These are phyloP conservation scores for Epichloe festucae DNA, from an alignment of 2,329 filamentous ascomycete genomes.

Conservation along the genomic window DNA sequence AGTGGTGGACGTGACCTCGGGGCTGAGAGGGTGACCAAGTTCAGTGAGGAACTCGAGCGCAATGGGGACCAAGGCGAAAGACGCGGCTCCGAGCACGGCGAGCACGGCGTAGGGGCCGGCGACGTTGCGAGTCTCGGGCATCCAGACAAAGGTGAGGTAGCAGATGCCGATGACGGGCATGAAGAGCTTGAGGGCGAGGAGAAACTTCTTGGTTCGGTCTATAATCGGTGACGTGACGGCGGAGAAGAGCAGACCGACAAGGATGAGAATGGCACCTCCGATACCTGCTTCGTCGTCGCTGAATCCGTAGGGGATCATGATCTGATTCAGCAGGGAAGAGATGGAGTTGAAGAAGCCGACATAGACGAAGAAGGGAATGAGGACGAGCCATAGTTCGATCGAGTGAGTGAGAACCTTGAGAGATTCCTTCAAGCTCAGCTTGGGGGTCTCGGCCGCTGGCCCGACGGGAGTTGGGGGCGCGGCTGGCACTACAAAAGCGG, in stretches of 20 bases:
- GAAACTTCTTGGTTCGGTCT: slow-evolving; percentile 71
- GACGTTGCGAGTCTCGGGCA: slow-evolving; percentile 45
- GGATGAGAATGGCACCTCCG: slow-evolving; percentile 76
- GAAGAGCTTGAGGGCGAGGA: slow-evolving; percentile 57
- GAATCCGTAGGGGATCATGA: slow-evolving; percentile 77
- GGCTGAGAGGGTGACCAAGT: slow-evolving; percentile 73
- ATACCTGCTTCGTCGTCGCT: slow-evolving; percentile 76
- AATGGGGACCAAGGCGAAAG: slow-evolving; percentile 71
- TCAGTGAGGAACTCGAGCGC: slow-evolving; percentile 80
- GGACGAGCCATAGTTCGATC: slow-evolving; percentile 65
- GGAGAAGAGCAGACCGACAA: slow-evolving; percentile 68
- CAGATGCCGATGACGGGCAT: slow-evolving; percentile 60
- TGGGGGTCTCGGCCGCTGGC: slow-evolving; percentile 49
- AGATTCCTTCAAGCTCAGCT: slow-evolving; percentile 38
- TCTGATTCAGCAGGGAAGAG: slow-evolving; percentile 79
- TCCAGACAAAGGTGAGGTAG: slow-evolving; percentile 74
- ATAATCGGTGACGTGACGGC: slow-evolving; percentile 71
- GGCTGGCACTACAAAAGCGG: slow-evolving; percentile 70
- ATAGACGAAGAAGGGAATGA: slow-evolving; percentile 71
- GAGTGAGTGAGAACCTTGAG: slow-evolving; percentile 39
- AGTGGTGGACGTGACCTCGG: slow-evolving; percentile 71
- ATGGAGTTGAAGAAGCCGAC: slow-evolving; percentile 90
- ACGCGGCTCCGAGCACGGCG: slow-evolving; percentile 63
- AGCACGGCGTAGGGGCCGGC: slow-evolving; percentile 64
- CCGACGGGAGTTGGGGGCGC: slow-evolving; percentile 65